Evolutionary conservation across 768 basidiomycete genomes (phyloP), one percentile per base, ranked within the genome.

Genomic region (Naganishia friedmannii): DNA sequence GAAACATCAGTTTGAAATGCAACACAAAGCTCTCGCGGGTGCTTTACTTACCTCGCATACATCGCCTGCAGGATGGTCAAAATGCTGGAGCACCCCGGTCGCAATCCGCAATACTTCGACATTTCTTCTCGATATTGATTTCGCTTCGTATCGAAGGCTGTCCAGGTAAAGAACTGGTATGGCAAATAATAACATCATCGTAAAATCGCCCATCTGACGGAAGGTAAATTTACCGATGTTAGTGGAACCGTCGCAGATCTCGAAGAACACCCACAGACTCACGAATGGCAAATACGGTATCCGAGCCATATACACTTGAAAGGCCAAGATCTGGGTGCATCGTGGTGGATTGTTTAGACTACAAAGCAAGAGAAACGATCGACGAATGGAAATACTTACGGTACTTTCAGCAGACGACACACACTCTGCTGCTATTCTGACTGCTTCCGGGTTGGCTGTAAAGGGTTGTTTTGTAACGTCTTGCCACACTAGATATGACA

Each of bases 161-260:
- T 69, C 68, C 57, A 69, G 31, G 26, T 69, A 69, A 3, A 69
- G 45, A 29, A 69, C 58, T 15, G 68, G 58, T 53, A 69, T 63
- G 5, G 68, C 56, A 37, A 60, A 69, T 3, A 69, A 56, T 46
- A 69, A 23, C 45, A 69, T 45, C 13, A 55, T 69, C 17, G 68
- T 42, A 48, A 58, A 69, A 7, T 58, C 45, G 46, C 68, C 48
- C 55, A 69, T 37, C 68, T 69, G 45, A n/a, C 8, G 12, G 42
- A 29, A 68, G 15, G 48, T 13, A 23, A 68, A 26, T 10, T 15
- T 31, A 42, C 29, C 55, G n/a, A 10, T 10, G n/a, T 23, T 58
- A 53, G 23, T 26, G 53, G 12, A n/a, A 10, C 28, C 21, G 23
- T 28, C 9, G 53, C 54, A 26, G 37, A 13, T 21, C 48, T 66